phyloP scores from a whole-genome alignment of 768 basidiomycete species.

The Austroboletus eburneus region DNA sequence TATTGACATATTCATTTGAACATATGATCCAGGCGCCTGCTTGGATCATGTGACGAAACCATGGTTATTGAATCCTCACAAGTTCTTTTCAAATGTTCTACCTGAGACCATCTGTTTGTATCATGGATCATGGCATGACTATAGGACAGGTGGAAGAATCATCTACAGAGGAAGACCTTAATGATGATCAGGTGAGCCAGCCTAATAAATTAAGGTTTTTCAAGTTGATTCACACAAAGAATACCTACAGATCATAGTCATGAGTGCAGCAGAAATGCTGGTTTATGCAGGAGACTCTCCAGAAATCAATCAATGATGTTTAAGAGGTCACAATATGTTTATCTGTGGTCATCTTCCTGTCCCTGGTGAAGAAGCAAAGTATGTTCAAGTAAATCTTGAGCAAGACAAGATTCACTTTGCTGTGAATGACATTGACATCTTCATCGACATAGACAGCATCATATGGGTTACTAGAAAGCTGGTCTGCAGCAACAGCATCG shows the following conservation, averaged over 20 bases:
- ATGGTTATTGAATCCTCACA: slow-evolving; percentile 5
- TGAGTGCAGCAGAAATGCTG: background rate
- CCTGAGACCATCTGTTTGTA: background rate
- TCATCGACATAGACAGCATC: slow-evolving; percentile 4
- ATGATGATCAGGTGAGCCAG: background rate
- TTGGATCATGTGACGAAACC: slow-evolving; percentile 8
- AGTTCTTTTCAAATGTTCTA: slow-evolving; percentile 10
- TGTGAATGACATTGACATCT: background rate
- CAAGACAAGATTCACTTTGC: background rate
- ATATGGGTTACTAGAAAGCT: background rate
- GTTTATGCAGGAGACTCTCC: background rate
- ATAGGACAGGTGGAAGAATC: background rate
- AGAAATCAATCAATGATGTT: background rate
- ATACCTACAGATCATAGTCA: background rate
- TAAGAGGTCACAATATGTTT: background rate
- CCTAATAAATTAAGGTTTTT: background rate
- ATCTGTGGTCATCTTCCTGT: background rate
- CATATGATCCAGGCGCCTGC: background rate
- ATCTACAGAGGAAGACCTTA: background rate
- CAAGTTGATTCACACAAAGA: background rate
- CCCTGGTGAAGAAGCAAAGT: background rate
- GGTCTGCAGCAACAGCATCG: background rate
- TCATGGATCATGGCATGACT: slow-evolving; percentile 1
- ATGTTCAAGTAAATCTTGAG: background rate
- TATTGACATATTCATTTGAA: background rate